These are phyloP conservation scores for Naganishia vaughanmartiniae DNA, from an alignment of 768 basidiomycete species.

Conservation along the genomic window DNA sequence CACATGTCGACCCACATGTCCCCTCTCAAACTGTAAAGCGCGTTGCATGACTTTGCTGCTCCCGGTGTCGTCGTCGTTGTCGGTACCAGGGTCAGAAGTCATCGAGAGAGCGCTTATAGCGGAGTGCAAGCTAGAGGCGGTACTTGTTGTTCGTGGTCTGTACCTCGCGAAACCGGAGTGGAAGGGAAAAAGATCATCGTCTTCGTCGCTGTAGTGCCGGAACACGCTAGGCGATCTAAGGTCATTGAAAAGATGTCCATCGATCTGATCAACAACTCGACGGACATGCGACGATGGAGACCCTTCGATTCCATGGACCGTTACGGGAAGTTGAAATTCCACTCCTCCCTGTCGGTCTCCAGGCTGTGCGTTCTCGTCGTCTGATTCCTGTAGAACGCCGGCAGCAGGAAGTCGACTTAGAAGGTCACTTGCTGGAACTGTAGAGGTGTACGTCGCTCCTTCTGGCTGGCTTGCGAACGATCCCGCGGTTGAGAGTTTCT, in stretches of 20 bases:
- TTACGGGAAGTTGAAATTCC: too few species aligned
- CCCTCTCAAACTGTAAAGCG: background rate
- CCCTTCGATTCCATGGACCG: background rate
- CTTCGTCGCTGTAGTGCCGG: background rate
- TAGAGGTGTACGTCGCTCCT: background rate
- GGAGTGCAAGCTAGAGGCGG: conserved; percentile 1
- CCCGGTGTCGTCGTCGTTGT: background rate
- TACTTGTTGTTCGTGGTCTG: background rate
- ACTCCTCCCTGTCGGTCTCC: background rate
- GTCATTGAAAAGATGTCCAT: background rate
- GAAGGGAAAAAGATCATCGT: background rate
- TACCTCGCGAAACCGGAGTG: background rate
- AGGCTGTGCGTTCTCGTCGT: background rate
- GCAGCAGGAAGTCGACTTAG: background rate
- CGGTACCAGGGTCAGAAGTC: background rate
- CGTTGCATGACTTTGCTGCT: background rate
- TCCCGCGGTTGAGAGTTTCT: too few species aligned
- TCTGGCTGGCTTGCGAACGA: background rate
- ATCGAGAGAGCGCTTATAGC: background rate
- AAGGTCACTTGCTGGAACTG: background rate
- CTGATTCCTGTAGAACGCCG: conserved; percentile 3
- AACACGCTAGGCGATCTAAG: background rate
- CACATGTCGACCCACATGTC: background rate
- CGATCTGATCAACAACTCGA: background rate
- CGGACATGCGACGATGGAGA: conserved; percentile 14